Evolutionary conservation across 1,284 basidiomycete genomes (phyloP).

Genomic region (Entoloma clypeatum): DNA sequence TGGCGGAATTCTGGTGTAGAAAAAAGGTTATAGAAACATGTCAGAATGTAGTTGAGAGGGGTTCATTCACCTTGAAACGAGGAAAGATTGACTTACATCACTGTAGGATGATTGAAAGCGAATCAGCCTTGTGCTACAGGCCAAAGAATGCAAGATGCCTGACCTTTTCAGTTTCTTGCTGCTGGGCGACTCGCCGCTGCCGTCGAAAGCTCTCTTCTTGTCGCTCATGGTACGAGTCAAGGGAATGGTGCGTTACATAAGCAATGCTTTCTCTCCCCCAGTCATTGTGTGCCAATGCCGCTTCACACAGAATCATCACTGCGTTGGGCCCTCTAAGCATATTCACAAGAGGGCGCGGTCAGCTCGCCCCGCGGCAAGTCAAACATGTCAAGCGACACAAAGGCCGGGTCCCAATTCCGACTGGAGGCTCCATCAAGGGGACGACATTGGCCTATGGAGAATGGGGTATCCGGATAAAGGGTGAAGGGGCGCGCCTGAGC

Average conservation of each 20-base stretch:
- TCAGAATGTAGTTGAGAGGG: constrained; percentile 45
- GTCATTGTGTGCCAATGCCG: constrained; percentile 21
- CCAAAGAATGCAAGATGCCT: constrained; percentile 19
- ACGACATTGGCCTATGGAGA: constrained; percentile 91
- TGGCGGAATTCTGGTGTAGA: constrained; percentile 51
- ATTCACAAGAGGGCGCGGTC: constrained; percentile 40
- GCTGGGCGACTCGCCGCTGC: constrained; percentile 43
- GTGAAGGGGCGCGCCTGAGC: constrained; percentile 77
- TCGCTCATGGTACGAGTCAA: constrained; percentile 40
- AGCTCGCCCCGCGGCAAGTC: constrained; percentile 80
- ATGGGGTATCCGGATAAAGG: constrained; percentile 89
- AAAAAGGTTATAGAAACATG: constrained; percentile 68
- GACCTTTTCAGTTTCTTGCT: constrained; percentile 73
- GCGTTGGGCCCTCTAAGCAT: constrained; percentile 30
- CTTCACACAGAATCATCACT: constrained; percentile 19
- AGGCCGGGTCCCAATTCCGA: constrained; percentile 78
- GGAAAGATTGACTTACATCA: constrained; percentile 62
- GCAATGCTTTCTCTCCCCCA: constrained; percentile 41
- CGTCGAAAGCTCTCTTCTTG: constrained; percentile 48
- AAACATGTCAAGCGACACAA: constrained; percentile 88
- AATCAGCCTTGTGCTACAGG: constrained; percentile 13
- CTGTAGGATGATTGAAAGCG: constrained; percentile 35
- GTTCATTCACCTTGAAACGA: constrained; percentile 66
- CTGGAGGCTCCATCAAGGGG: constrained; percentile 89
- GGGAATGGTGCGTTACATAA: constrained; percentile 27